Evolutionary conservation across 2,329 filamentous ascomycete genomes (phyloP).

Genomic region (Colletotrichum nymphaeae): DNA sequence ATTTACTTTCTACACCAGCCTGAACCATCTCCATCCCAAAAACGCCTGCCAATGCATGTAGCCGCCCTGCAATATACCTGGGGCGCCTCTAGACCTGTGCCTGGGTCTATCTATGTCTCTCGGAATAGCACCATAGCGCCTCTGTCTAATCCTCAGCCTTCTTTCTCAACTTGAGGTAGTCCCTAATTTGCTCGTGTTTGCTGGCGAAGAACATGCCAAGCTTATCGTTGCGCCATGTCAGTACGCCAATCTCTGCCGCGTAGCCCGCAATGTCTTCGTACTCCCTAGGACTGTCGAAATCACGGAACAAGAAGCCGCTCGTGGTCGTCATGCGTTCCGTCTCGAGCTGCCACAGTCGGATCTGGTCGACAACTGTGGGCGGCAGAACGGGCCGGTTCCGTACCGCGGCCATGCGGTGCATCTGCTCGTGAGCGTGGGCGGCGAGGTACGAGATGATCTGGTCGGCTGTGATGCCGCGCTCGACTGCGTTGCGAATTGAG

Average conservation of each 20-base stretch:
- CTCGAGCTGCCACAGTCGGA: slow-evolving; percentile 96
- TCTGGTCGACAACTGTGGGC: slow-evolving; percentile 97
- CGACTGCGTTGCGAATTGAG: slow-evolving; percentile 88
- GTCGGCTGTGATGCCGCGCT: slow-evolving; percentile 90
- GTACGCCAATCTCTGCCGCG: slow-evolving; percentile 89
- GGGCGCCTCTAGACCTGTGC: neutral
- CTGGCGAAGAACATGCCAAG: slow-evolving; percentile 92
- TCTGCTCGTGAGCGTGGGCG: slow-evolving; percentile 93
- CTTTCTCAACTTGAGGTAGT: slow-evolving; percentile 78
- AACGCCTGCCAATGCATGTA: slow-evolving; percentile 37
- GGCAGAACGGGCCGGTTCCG: slow-evolving; percentile 80
- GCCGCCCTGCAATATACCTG: neutral
- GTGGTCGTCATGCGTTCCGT: slow-evolving; percentile 92
- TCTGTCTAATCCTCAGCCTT: slow-evolving; percentile 49
- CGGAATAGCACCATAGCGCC: slow-evolving; percentile 6
- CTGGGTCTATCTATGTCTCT: neutral
- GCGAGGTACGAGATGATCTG: slow-evolving; percentile 95
- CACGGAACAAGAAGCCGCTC: slow-evolving; percentile 87
- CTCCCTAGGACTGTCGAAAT: slow-evolving; percentile 79
- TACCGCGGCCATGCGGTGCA: slow-evolving; percentile 74
- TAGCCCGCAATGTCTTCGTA: slow-evolving; percentile 80
- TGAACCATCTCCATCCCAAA: slow-evolving; percentile 28
- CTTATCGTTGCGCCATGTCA: slow-evolving; percentile 86
- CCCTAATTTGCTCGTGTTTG: slow-evolving; percentile 87
- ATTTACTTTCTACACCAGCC: slow-evolving; percentile 27